Conservation (phyloP, 2,329 filamentous ascomycete genomes). For the Cryphonectria naterciae region DNA sequence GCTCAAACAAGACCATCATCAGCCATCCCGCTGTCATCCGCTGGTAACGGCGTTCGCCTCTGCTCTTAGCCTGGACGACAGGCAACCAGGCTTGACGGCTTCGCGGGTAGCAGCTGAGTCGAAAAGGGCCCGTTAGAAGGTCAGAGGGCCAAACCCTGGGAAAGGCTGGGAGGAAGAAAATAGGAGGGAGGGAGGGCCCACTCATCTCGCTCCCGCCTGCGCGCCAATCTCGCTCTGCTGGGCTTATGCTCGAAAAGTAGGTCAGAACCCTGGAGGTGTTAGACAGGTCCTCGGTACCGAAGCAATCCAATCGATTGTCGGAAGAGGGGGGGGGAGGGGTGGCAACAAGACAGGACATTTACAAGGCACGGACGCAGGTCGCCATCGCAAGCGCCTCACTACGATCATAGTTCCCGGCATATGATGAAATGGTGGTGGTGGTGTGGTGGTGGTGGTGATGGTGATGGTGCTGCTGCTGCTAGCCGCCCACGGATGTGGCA, state of each 20-base stretch:
- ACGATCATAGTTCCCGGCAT: neutral
- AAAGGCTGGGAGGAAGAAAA: neutral
- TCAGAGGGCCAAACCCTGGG: neutral
- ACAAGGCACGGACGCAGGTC: neutral
- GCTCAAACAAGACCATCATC: neutral
- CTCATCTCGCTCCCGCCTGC: constrained; percentile 3
- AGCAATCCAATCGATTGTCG: neutral
- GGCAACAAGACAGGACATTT: neutral
- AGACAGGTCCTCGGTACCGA: neutral
- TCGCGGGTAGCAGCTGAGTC: neutral
- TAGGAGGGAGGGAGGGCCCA: neutral
- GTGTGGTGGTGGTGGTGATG: too few relatives aligned
- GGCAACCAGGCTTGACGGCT: constrained; percentile 4
- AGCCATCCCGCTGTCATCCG: constrained; percentile 2
- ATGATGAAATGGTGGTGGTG: neutral
- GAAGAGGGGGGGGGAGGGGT: too few relatives aligned
- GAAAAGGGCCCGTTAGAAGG: neutral
- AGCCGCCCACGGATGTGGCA: neutral
- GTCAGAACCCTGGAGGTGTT: neutral
- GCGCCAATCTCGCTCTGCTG: constrained; percentile 5
- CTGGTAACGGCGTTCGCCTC: constrained; percentile 2
- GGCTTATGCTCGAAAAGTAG: neutral
- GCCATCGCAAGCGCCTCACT: neutral
- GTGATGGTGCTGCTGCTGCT: neutral
- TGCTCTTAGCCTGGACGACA: neutral